These are phyloP conservation scores for slime mould (Dictyostelium discoideum) DNA, from an alignment of 78 protist species.

Conservation along the genomic window DNA sequence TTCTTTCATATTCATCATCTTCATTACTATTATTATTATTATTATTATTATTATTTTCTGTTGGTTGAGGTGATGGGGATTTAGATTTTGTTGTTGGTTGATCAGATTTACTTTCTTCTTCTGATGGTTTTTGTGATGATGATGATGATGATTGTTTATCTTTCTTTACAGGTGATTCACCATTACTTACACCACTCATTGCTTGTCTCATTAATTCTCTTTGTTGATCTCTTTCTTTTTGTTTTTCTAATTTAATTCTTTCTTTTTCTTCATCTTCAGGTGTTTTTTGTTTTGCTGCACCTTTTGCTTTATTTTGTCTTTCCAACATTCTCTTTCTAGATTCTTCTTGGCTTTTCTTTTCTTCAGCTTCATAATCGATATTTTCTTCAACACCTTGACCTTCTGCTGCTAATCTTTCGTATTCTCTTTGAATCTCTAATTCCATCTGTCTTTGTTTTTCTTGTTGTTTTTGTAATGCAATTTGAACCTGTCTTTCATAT, in stretches of 20 bases:
- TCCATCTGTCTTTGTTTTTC: slow-evolving; percentile 68
- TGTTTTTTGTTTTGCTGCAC: slow-evolving; percentile 10
- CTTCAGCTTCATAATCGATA: background rate
- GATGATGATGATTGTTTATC: background rate
- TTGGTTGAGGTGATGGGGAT: background rate
- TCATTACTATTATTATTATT: slow-evolving; percentile 20
- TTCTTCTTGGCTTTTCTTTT: background rate
- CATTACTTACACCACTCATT: slow-evolving; percentile 6
- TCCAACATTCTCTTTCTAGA: background rate
- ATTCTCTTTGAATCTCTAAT: slow-evolving; percentile 44
- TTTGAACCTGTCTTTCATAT: background rate
- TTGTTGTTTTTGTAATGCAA: slow-evolving; percentile 6
- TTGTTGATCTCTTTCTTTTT: slow-evolving; percentile 65
- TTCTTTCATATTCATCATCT: slow-evolving; percentile 53
- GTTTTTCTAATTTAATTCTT: slow-evolving; percentile 15
- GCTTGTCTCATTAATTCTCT: slow-evolving; percentile 42
- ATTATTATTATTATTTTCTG: slow-evolving; percentile 3
- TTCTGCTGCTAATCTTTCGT: slow-evolving; percentile 52
- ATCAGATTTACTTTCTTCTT: background rate
- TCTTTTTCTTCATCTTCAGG: slow-evolving; percentile 40
- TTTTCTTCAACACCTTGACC: background rate
- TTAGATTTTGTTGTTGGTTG: background rate
- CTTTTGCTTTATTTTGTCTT: slow-evolving; percentile 18
- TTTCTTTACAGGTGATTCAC: background rate
- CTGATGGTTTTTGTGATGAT: background rate